Evolutionary conservation across 148 eudicot species (phyloP).

Genomic region (Linanthus parryae): DNA sequence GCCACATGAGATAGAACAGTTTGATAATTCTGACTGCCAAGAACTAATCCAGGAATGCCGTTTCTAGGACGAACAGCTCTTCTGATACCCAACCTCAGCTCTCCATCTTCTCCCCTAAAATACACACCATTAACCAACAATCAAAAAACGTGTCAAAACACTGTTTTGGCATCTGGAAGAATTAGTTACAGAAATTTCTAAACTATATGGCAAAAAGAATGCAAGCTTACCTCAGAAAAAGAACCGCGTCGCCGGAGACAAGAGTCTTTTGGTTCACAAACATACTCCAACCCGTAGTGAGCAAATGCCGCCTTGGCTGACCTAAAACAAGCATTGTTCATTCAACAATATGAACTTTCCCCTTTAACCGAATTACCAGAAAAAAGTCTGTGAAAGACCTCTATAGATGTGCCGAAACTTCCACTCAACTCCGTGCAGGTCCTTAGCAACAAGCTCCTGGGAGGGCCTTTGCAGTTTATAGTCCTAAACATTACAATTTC

Average conservation of each 20-base stretch:
- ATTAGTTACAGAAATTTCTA: too few species aligned
- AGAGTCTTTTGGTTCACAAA: constrained; percentile 89
- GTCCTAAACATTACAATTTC: constrained; percentile 42
- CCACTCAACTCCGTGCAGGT: constrained; percentile 93
- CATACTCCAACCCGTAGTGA: constrained; percentile 90
- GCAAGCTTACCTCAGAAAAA: constrained; percentile 72
- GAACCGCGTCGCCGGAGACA: constrained; percentile 85
- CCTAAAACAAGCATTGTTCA: constrained; percentile 42
- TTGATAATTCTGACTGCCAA: constrained; percentile 45
- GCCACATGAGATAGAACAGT: constrained; percentile 55
- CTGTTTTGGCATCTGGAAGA: too few species aligned
- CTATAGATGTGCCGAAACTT: constrained; percentile 86
- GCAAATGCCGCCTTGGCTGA: constrained; percentile 92
- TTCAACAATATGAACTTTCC: not conserved
- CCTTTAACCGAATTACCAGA: constrained; percentile 1
- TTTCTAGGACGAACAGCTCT: constrained; percentile 74
- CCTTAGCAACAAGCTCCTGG: constrained; percentile 87
- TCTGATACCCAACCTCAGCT: constrained; percentile 72
- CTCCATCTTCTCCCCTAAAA: constrained; percentile 82
- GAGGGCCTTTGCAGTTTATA: constrained; percentile 82
- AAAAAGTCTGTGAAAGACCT: constrained; percentile 35
- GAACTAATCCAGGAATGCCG: constrained; percentile 57
- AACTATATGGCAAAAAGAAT: not conserved
- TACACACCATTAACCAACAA: too few species aligned
- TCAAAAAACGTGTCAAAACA: too few species aligned